Evolutionary conservation across 2,329 filamentous ascomycete species (phyloP), one percentile per base, ranked within the genome.

Genomic region (Colletotrichum magnum): DNA sequence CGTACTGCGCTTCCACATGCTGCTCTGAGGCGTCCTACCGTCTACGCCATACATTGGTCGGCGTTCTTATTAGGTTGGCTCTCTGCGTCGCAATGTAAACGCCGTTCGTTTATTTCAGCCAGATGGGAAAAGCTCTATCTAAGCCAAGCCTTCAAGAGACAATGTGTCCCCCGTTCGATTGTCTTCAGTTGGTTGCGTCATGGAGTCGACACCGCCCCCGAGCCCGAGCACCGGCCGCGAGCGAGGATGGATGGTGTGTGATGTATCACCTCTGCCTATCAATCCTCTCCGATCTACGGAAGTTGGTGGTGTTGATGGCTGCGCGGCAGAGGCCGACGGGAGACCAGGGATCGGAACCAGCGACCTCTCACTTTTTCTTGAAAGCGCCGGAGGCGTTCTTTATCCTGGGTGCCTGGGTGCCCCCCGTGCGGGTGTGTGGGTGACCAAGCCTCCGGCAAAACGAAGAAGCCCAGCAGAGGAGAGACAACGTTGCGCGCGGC

Each of bases 361-460:
- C 28, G 16, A 41, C 47, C 39, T 61, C 41, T 21, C 32, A 7
- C 3, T 43, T 54, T 66, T 71, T 58, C 53, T 47, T 47, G 15
- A 52, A 68, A 70, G 66, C 69, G 69, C 69, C 57, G 39, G 60
- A 69, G 58, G 65, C 69, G 61, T 69, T 41, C n/a, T 62, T 39
- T 21, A 36, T 43, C 16, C 58, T 54, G 64, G 58, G 47, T 63
- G 32, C n/a, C 41, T 50, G n/a, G n/a, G n/a, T 21, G 47, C 32
- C 32, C 32, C 32, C 32, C 32, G 32, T 36, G 47, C 10, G 21
- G 45, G 18, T 43, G 28, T 39, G 62, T 24, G 24, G 51, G 41
- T 43, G 45, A 39, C 21, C 39, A 47, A 16, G 13, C 12, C 36
- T 47, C 60, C 16, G n/a, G 41, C 32, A 62, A 26, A 48, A 21